A percentile compares a stretch with the other conserved stretches of the same genome.
Conservation (phyloP, 176 grass and related monocot genomes). For the Elaeis guineensis region DNA sequence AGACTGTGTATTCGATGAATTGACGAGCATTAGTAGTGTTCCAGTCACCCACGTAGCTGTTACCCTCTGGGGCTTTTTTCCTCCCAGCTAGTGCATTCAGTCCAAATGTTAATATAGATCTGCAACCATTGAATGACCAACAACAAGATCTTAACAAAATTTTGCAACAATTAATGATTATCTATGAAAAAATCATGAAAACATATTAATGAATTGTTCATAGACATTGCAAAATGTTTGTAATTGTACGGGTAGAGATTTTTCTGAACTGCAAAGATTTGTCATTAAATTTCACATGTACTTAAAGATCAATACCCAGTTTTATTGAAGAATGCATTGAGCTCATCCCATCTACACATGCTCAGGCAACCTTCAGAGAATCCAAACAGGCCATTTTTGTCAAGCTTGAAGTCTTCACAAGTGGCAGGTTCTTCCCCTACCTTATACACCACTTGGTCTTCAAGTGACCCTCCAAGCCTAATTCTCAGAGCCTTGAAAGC, state of each 20-base stretch:
- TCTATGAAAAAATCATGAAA: too few relatives aligned
- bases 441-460: conserved; percentile 47
- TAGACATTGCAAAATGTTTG: too few relatives aligned
- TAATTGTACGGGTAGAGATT: too few relatives aligned
- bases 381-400: conserved; percentile 29
- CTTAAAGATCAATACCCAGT: conserved; percentile 21
- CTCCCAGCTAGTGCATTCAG: conserved; percentile 48
- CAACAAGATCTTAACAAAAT: too few relatives aligned
- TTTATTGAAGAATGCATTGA: conserved; percentile 41
- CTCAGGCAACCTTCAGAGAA: conserved; percentile 42
- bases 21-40: conserved; percentile 34
- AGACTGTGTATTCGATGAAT: conserved; percentile 38
- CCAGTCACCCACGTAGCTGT: conserved; percentile 28
- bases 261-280: too few relatives aligned
- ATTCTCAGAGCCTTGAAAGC: conserved; percentile 43
- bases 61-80: conserved; percentile 15
- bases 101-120: conserved; percentile 50
- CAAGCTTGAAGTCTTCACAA: conserved; percentile 25
- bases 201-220: too few relatives aligned
- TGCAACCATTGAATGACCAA: conserved; percentile 13
- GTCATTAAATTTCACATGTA: too few relatives aligned
- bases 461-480: conserved; percentile 47
- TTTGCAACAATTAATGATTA: too few relatives aligned
- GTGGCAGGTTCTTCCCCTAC: conserved; percentile 11
- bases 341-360: conserved; percentile 40